These are phyloP conservation scores for Macadamia tetraphylla DNA, from an alignment of 164 flowering plant genomes.

Conservation along the genomic window DNA sequence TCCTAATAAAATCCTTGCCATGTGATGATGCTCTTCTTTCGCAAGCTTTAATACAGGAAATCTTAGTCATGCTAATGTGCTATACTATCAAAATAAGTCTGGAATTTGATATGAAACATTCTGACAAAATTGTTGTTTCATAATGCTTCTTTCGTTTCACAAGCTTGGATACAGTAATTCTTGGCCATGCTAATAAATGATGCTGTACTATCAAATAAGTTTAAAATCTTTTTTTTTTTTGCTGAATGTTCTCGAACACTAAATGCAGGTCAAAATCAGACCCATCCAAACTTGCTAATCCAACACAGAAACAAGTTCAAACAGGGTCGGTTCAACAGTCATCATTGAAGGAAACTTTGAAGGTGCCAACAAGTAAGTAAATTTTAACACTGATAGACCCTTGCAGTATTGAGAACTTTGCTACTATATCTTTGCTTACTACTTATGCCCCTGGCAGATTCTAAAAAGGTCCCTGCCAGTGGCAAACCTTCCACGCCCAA, in stretches of 20 bases:
- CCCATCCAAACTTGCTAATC: slow-evolving; percentile 24
- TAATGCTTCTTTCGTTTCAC: no score
- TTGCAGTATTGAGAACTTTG: not conserved
- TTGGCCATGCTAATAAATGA: not conserved
- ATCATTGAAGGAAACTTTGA: slow-evolving; percentile 5
- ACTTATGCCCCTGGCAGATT: slow-evolving; percentile 8
- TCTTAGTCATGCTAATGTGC: not conserved
- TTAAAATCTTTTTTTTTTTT: not conserved
- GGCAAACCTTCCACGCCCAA: slow-evolving; percentile 12
- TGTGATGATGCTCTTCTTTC: no score
- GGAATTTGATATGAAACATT: not conserved
- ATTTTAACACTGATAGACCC: not conserved
- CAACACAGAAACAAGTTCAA: slow-evolving; percentile 17
- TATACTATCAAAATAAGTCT: not conserved
- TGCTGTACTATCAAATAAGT: not conserved
- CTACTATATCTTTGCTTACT: not conserved
- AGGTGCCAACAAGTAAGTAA: slow-evolving; percentile 18
- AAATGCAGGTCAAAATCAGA: slow-evolving; percentile 14
- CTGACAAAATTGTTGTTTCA: no score
- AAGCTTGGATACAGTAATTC: not conserved
- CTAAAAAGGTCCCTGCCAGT: slow-evolving; percentile 4
- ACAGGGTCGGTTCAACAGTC: slow-evolving; percentile 10
- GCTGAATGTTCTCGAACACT: not conserved
- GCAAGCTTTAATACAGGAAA: not conserved
- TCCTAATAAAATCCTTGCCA: no score